Evolutionary conservation across 2,329 filamentous ascomycete species (phyloP).

Genomic region (Botrytis hyacinthi): DNA sequence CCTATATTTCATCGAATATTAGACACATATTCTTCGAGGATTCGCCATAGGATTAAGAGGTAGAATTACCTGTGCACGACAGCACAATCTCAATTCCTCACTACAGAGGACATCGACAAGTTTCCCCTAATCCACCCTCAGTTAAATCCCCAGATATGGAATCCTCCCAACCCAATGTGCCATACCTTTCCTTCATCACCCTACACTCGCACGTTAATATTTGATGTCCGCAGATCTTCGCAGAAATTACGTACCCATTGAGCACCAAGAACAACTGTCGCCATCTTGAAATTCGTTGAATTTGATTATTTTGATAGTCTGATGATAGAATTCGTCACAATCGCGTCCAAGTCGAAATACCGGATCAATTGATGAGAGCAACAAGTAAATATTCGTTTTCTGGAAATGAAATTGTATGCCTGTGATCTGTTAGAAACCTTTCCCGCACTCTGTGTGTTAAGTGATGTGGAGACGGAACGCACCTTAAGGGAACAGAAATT

Average conservation of each 20-base stretch:
- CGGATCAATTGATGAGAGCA: conserved; percentile 8
- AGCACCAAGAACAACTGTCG: conserved; percentile 54
- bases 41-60: conserved; percentile 20
- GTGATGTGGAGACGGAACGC: conserved; percentile 21
- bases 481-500: conserved; percentile 23
- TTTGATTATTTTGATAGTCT: conserved; percentile 26
- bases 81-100: conserved; percentile 18
- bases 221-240: conserved; percentile 8
- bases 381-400: background rate
- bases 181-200: conserved; percentile 22
- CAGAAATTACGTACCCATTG: conserved; percentile 52
- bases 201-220: conserved; percentile 17
- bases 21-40: background rate
- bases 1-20: conserved; percentile 31
- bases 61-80: conserved; percentile 16
- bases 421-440: conserved; percentile 20
- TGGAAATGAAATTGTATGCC: background rate
- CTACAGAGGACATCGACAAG: conserved; percentile 49
- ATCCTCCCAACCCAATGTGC: background rate
- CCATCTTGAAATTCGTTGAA: conserved; percentile 30
- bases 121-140: conserved; percentile 49
- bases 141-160: background rate
- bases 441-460: conserved; percentile 12
- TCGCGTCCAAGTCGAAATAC: background rate
- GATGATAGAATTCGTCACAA: background rate